Evolutionary conservation across 805 yeast species (phyloP), one percentile per base, ranked within the genome.

Genomic region (Candida incommunis): DNA sequence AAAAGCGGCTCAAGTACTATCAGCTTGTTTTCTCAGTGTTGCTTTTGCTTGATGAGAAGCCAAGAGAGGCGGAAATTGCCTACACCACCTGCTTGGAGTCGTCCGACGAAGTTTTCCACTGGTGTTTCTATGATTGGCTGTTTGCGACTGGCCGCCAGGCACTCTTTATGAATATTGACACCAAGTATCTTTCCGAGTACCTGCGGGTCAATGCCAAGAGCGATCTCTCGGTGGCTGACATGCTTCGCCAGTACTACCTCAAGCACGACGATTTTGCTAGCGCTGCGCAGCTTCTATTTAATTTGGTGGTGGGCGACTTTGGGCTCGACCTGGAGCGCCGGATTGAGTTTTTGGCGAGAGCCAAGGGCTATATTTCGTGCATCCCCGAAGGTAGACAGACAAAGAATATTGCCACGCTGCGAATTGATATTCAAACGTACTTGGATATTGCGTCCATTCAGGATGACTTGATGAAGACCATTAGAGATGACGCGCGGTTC

Each of bases 71-170:
- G 40, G 69, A 69, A 45, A 57, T 75, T 37, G 76, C 92, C 25
- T 88, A 88, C 59, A 72, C 74, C 5, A 71, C 80, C 16, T 84
- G 92, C 46, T 77, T 87, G 54, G 73, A 74, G 16, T 79, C 80
- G 44, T 70, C 74, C 41, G 97, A 92, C 58, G 83, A 80, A 55
- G 61, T 78, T n/a, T 92, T 92, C 71, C 98, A 92, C 51, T 86
- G 80, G 63, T 83, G 84, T 51, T 74, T 92, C 51, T 92, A 92
- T 61, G 90, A 85, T 59, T 92, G 97, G 96, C 79, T 86, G 53
- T 80, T 86, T 26, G 64, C 70, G 40, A 84, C 83, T 56, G 88
- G 85, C 3, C 73, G 78, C 23, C 80, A 84, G 49, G 92, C 82
- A 46, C 75, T 83, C 49, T 66, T 92, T 40, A 68, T 90, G 48